Conservation (phyloP, 140 eudicot genomes). For the Flaveria floridana region DNA sequence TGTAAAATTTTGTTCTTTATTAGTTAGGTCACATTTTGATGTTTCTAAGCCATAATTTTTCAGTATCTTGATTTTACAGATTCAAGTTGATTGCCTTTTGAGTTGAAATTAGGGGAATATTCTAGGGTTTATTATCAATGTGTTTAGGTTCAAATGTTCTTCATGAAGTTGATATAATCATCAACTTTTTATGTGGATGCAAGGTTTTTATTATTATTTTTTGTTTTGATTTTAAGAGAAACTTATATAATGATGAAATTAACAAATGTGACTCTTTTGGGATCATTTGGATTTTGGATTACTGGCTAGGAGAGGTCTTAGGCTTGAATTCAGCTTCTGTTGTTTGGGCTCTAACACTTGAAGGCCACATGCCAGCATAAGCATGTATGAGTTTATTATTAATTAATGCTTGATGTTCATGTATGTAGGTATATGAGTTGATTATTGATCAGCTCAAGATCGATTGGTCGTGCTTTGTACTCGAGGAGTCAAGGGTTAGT, state of each 20-base stretch:
- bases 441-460: no score
- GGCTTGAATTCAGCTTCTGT: not conserved
- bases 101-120: not conserved
- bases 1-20: slow-evolving; percentile 25
- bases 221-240: not conserved
- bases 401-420: no score
- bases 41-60: slow-evolving; percentile 12
- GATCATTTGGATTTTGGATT: not conserved
- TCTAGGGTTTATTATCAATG: not conserved
- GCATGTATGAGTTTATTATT: no score
- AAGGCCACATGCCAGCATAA: not conserved
- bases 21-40: slow-evolving; percentile 11
- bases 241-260: not conserved
- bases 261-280: slow-evolving; percentile 17
- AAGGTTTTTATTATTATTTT: not conserved
- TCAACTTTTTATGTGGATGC: not conserved
- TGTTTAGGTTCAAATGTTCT: slow-evolving; percentile 1
- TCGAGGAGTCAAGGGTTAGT: no score
- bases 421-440: no score
- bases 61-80: slow-evolving; percentile 12
- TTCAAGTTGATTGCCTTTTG: slow-evolving; percentile 17
- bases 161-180: not conserved
- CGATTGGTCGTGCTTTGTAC: no score
- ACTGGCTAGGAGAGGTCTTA: not conserved
- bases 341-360: not conserved